Evolutionary conservation across 2,329 filamentous ascomycete species (phyloP).

Genomic region (Cladosporium sphaerospermum): DNA sequence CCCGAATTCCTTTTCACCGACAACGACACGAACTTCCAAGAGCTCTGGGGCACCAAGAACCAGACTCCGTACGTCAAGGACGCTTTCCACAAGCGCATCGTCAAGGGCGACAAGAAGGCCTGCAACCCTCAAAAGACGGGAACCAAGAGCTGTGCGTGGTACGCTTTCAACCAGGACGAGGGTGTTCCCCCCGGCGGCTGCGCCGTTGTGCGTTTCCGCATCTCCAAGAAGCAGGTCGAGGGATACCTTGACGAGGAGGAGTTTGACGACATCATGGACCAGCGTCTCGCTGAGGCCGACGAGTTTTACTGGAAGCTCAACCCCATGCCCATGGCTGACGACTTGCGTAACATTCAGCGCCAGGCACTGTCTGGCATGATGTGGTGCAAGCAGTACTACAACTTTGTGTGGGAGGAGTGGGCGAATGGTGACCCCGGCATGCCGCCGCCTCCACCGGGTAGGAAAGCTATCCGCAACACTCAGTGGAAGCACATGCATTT

Average conservation of each 20-base stretch:
- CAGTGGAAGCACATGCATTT: constrained; percentile 94
- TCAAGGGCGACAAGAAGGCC: constrained; percentile 70
- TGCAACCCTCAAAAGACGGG: constrained; percentile 75
- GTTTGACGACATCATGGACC: constrained; percentile 86
- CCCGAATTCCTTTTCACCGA: constrained; percentile 88
- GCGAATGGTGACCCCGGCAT: constrained; percentile 86
- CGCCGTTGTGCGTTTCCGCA: constrained; percentile 86
- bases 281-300: constrained; percentile 80
- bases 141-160: constrained; percentile 90
- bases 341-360: constrained; percentile 88
- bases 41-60: constrained; percentile 72
- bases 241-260: constrained; percentile 84
- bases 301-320: constrained; percentile 94
- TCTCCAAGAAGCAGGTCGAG: constrained; percentile 64
- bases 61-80: constrained; percentile 84
- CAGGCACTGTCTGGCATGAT: constrained; percentile 96
- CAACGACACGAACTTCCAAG: constrained; percentile 83
- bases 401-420: constrained; percentile 98
- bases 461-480: constrained; percentile 76
- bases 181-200: constrained; percentile 87
- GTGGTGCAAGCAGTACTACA: constrained; percentile 96
- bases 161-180: constrained; percentile 80
- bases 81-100: constrained; percentile 83
- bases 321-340: constrained; percentile 86
- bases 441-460: constrained; percentile 73